Percentiles rank a stretch among this genome's conserved stretches.
phyloP scores from a whole-genome alignment of 1,139 yeast species.

The Pichia sp. region DNA sequence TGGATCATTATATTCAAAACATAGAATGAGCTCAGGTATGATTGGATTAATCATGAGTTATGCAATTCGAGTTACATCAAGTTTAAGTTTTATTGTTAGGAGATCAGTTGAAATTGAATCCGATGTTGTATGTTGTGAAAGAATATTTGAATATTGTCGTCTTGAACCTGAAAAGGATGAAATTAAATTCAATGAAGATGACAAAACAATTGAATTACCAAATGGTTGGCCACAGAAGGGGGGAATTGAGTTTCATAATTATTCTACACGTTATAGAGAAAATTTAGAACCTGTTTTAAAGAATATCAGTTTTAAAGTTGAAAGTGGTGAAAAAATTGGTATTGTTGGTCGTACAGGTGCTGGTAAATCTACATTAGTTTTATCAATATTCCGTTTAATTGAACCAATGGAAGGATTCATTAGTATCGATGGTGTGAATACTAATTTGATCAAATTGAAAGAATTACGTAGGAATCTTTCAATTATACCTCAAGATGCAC shows the following conservation, averaged over 20 bases:
- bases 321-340: conserved; percentile 63
- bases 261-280: conserved; percentile 57
- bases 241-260: conserved; percentile 45
- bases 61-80: conserved; percentile 55
- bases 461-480: conserved; percentile 50
- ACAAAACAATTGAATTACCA: conserved; percentile 27
- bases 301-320: conserved; percentile 43
- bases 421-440: conserved; percentile 44
- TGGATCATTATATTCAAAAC: conserved; percentile 36
- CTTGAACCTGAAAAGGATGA: conserved; percentile 50
- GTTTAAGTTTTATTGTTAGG: conserved; percentile 55
- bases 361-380: conserved; percentile 66
- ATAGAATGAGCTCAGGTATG: conserved; percentile 55
- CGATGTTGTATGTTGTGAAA: conserved; percentile 67
- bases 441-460: conserved; percentile 38
- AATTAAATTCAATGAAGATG: conserved; percentile 27
- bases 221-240: conserved; percentile 59
- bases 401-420: conserved; percentile 56
- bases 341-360: conserved; percentile 86
- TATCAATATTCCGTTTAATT: conserved; percentile 66
- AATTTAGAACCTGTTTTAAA: conserved; percentile 54
- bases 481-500: conserved; percentile 67
- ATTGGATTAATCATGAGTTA: conserved; percentile 71
- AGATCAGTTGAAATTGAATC: conserved; percentile 69
- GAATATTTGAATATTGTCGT: conserved; percentile 65